Conservation (phyloP, 257 asterid genomes). For the Salvia miltiorrhiza region DNA sequence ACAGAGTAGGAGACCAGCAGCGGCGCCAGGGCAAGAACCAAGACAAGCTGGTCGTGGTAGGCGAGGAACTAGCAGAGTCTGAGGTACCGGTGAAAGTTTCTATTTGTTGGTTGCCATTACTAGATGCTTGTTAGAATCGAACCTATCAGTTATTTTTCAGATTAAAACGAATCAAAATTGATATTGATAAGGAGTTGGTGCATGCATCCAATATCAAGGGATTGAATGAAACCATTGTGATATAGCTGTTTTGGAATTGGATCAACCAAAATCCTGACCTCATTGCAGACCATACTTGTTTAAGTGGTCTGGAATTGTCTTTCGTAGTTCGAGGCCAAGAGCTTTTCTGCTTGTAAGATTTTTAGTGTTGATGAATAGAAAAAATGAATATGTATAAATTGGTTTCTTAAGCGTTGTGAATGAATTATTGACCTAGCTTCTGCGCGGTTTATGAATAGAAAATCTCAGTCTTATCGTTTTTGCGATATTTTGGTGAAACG, state of each 20-base stretch:
- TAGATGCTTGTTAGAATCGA: neutral
- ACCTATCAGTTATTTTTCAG: too few relatives aligned
- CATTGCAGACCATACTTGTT: neutral
- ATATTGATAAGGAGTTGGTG: too few relatives aligned
- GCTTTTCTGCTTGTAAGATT: neutral
- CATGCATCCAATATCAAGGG: neutral
- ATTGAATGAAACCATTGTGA: neutral
- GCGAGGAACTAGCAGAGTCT: slow-evolving; percentile 60
- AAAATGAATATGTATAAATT: neutral
- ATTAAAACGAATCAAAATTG: too few relatives aligned
- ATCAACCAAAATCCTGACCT: neutral
- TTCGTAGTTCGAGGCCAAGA: neutral
- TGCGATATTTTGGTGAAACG: neutral
- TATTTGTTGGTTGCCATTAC: neutral
- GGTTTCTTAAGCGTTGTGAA: neutral
- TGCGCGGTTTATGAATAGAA: neutral
- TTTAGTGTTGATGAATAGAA: neutral
- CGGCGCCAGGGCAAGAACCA: slow-evolving; percentile 25
- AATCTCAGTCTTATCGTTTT: neutral
- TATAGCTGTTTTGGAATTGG: neutral
- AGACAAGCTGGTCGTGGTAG: slow-evolving; percentile 50
- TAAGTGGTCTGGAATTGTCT: slow-evolving; percentile 5
- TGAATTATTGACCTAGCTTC: neutral
- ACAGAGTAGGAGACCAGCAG: slow-evolving; percentile 43
- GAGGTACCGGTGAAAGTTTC: slow-evolving; percentile 15